Base-by-base conservation (phyloP, 108 stramenopile species). In the Cylindrotheca fusiformis region DNA sequence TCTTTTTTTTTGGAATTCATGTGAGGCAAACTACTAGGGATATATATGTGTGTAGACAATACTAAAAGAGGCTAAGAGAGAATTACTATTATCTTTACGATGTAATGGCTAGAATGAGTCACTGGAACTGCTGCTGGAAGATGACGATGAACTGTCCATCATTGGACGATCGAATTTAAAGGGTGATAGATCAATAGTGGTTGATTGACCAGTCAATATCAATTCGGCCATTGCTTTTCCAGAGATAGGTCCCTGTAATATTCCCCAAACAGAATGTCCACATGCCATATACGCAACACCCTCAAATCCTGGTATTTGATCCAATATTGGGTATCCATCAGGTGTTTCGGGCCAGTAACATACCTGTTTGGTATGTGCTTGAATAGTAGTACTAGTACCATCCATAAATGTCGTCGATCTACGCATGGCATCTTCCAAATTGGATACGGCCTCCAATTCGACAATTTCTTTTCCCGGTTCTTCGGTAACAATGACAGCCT, bases 261-360 rank as follows among this genome's bases (percentile, higher is more conserved):
- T 95, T 0, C 92, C 92, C 95, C 93, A 96, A 52, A 91, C 93
- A 49, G 86, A 88, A 65, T 93, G 91, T 12, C 91, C 95, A 22
- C 84, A 58, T 53, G 81, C 83, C 33, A 91, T 61, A 75, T 74
- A 90, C 1, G 74, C 87, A 14, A 14, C 6, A 22, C 83, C 80
- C 26, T 65, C 60, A 6, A 72, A 53, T 22, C 68, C 82, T 10
- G 91, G 88, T 1, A 96, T 55, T 26, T 54, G 48, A 6, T 91
- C 91, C 48, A 96, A 84, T 28, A 94, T 69, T 27, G 95, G 95
- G 22, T 84, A 25, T n/a, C 84, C 91, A 71, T 96, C 90, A 19
- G 69, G 59, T 10, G 83, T 80, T 68, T 67, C 77, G 2, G 83
- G 83, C 41, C 79, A 61, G 60, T 84, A 80, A 55, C 83, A 84